Conservation (phyloP, 139 green algal species). For the Limnomonas spitsbergensis region DNA sequence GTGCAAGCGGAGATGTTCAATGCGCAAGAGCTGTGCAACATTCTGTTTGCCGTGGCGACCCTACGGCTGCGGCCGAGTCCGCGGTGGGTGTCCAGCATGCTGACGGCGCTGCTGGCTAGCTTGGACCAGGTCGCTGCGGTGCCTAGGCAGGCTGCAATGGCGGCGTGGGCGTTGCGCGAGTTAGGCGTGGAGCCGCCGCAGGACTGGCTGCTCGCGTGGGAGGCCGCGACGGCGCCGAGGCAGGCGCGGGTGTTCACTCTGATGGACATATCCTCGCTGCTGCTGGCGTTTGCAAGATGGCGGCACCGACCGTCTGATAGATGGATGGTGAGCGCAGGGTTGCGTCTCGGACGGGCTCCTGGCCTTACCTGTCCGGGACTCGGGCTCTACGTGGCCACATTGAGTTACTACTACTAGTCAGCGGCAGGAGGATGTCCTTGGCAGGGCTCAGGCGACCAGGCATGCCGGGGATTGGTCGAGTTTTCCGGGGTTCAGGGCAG, state of each 20-base stretch:
- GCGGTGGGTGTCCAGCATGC: not conserved
- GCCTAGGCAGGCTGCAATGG: constrained; percentile 8
- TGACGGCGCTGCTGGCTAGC: not conserved
- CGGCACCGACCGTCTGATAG: not conserved
- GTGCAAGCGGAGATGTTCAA: not conserved
- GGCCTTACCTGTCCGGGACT: no score
- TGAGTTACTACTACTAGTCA: no score
- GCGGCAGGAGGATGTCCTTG: no score
- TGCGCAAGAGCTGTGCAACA: constrained; percentile 8
- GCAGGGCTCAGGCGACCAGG: no score
- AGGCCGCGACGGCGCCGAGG: not conserved
- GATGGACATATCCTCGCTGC: not conserved
- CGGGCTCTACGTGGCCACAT: no score
- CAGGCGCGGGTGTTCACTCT: not conserved
- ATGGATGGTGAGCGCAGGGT: not conserved
- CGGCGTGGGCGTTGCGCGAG: not conserved
- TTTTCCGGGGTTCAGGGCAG: no score
- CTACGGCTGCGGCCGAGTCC: not conserved
- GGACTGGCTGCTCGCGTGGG: not conserved
- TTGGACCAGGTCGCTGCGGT: not conserved
- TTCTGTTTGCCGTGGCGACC: not conserved
- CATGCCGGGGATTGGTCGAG: no score
- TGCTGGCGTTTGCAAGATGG: not conserved
- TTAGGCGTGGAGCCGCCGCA: not conserved
- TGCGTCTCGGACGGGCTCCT: no score